Base-by-base conservation (phyloP, 2,329 filamentous ascomycete genomes). In the Nigrospora osmanthi region DNA sequence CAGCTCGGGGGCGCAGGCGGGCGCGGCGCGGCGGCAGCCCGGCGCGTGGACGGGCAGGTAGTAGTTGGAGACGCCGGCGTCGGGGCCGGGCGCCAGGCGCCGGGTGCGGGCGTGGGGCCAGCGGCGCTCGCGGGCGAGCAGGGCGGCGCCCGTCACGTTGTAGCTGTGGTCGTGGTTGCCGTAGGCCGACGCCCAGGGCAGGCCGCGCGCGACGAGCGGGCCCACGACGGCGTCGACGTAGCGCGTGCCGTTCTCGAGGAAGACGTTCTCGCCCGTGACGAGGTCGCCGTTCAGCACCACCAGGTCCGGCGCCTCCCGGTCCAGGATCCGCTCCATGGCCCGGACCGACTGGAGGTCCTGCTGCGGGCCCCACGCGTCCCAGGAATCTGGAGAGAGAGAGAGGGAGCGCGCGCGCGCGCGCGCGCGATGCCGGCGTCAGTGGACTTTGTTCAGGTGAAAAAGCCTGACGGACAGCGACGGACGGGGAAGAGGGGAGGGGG, bases 201-300 rank as follows among this genome's bases (percentile, higher is more conserved):
- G 56, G 9, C 68, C 66, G 14, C 74, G 71, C 4, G 73, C 51
- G 1, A 83, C 65, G 0, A 88, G 62, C 0, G 81, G 81, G 2
- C 55, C 62, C 1, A 84, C 76, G 11, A 84, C 72, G 52, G 72
- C 61, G 51, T 85, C 78, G 3, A 86, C 46, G 44, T 83, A 81
- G 7, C 62, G 53, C 0, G 76, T 80, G 19, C 70, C 68, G 53
- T 84, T 84, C 4, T 73, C 62, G 4, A 68, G 46, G 48, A 67
- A 76, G 0, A 72, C 73, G 46, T 81, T 79, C 47, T 87, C 83
- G 35, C 84, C 83, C 0, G 83, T 84, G 44, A 86, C 81, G 4
- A 88, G 67, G 53, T 88, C 85, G 13, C 85, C 84, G 44, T 87
- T 88, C 28, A 88, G 61, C 0, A 88, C 40, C 0, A 84, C 81